Base-by-base conservation (phyloP, 1,139 yeast genomes). In the Suhomyces kunorum region DNA sequence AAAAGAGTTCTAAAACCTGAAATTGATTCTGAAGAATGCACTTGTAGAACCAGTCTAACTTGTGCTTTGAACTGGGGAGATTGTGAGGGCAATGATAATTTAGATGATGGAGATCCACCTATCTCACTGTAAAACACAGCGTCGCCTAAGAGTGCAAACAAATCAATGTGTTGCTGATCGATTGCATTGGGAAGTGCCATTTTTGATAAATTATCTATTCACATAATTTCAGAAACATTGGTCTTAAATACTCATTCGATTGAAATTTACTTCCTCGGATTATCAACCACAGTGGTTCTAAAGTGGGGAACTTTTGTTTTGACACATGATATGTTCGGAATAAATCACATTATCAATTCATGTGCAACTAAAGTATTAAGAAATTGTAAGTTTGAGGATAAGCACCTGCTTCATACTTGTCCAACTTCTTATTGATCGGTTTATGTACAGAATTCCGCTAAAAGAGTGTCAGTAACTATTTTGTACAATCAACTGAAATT, bases 51-150 rank as follows among this genome's bases (percentile, higher is more conserved):
- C 3, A 15, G 29, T 5, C 37, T 6, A 8, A 39, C 28, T 16
- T 40, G 44, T 8, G 55, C 55, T 32, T 50, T 53, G 41, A 64
- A 63, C 8, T 52, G 56, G 0, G 70, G 68, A 2, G 61, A 48
- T 20, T 59, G 54, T 3, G 73, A 65, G 1, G 74, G 73, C 27
- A 53, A 49, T n/a, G 57, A 50, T 28, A 48, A 59, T 1, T 59
- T 47, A 14, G 50, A 8, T 7, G 12, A 7, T 9, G 3, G 4
- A 12, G 29, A 19, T 11, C 29, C 29, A 3, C 16, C 11, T 4
- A 15, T 27, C 19, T 19, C 19, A n/a, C 3, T 15, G 9, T 7
- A 15, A 12, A 27, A 13, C 11, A 27, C 9, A 3, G 29, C 29
- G 16, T 27, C 29, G 5, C 19, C 29, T 15, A 27, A 27, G 14